Conservation (phyloP, 257 asterid species). For the Solanum pinnatisectum region DNA sequence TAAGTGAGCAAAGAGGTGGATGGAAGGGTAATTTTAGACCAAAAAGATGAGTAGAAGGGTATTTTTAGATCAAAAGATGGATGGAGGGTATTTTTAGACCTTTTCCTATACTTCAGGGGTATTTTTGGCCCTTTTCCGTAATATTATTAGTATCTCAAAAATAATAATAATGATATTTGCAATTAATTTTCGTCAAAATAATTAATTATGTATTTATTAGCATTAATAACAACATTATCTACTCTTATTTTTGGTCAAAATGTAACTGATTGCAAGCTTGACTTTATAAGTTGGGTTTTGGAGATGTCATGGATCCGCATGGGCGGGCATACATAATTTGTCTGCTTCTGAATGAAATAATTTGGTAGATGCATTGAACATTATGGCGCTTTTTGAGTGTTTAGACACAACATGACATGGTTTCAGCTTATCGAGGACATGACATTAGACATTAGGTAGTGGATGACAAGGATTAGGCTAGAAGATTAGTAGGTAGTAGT, state of each 20-base stretch:
- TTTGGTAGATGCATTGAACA: not conserved
- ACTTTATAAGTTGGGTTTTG: not conserved
- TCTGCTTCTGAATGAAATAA: too few relatives aligned
- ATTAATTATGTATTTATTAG: not conserved
- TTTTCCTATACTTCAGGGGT: too few relatives aligned
- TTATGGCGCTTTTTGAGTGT: not conserved
- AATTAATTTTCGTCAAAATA: too few relatives aligned
- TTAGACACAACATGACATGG: not conserved
- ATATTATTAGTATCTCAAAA: not conserved
- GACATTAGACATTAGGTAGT: not conserved
- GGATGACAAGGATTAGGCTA: not conserved
- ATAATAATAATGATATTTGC: too few relatives aligned
- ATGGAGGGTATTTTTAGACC: too few relatives aligned
- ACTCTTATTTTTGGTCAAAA: not conserved
- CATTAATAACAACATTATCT: not conserved
- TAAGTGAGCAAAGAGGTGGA: too few relatives aligned
- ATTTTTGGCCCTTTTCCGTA: too few relatives aligned
- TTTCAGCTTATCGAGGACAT: not conserved
- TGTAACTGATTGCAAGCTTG: not conserved
- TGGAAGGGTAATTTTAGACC: too few relatives aligned
- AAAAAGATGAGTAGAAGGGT: too few relatives aligned
- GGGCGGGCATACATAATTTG: not conserved
- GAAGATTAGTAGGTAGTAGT: not conserved
- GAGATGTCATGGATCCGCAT: not conserved
- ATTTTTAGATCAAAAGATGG: too few relatives aligned